Evolutionary conservation across 768 basidiomycete species (phyloP).

Genomic region (Lepiota subincarnata): DNA sequence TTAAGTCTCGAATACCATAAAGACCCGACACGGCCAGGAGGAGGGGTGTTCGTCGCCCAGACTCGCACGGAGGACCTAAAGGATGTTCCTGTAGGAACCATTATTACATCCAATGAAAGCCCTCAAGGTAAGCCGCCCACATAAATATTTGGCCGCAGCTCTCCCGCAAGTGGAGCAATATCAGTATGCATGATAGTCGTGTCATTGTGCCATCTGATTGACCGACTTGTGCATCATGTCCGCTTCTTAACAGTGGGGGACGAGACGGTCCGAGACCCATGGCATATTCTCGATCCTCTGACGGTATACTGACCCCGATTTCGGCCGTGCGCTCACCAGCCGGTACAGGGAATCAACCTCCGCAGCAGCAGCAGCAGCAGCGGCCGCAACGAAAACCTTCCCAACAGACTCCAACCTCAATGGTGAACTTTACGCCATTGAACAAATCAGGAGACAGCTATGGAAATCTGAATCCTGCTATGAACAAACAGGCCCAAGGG

Average conservation of each 20-base stretch:
- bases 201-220: no score
- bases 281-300: not conserved
- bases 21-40: constrained; percentile 79
- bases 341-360: not conserved
- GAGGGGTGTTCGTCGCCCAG: constrained; percentile 76
- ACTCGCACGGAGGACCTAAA: constrained; percentile 44
- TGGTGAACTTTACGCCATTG: constrained; percentile 57
- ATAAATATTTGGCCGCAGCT: no score
- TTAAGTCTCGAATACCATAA: constrained; percentile 66
- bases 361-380: constrained; percentile 13
- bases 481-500: constrained; percentile 46
- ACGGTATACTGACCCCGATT: constrained; percentile 13
- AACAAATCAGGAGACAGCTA: constrained; percentile 29
- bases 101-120: constrained; percentile 33
- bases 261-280: no score
- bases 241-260: no score
- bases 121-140: constrained; percentile 32
- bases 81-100: constrained; percentile 51
- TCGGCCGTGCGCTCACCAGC: constrained; percentile 27
- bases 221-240: no score
- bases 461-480: constrained; percentile 71
- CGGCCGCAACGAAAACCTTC: constrained; percentile 10
- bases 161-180: no score
- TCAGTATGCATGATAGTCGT: no score
- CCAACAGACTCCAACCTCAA: constrained; percentile 26